phyloP scores from a whole-genome alignment of 306 rosid species.

The Sechiopsis laciniata region DNA sequence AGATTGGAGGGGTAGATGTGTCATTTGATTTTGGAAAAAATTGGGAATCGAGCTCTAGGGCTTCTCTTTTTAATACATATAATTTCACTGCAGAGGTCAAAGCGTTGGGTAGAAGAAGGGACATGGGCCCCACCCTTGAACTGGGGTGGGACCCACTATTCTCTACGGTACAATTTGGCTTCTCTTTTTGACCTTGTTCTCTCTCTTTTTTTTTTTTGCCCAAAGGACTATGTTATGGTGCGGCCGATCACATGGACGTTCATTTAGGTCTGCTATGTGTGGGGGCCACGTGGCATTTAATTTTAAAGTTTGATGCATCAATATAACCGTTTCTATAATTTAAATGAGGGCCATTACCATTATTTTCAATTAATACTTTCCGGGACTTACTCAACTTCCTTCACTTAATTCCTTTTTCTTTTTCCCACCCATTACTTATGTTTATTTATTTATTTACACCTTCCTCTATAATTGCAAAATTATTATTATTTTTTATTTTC shows the following conservation, averaged over 20 bases:
- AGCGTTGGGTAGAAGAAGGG: not conserved
- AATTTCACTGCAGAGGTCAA: not conserved
- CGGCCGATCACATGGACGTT: not conserved
- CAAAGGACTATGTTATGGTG: not conserved
- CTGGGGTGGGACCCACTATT: not conserved
- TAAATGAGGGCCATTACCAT: not conserved
- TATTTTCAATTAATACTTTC: not conserved
- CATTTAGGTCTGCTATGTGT: not conserved
- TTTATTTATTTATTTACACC: not conserved
- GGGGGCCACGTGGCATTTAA: constrained; percentile 10
- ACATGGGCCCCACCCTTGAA: not conserved
- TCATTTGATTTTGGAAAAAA: not conserved
- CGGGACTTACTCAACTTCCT: not conserved
- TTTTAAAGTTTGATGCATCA: not conserved
- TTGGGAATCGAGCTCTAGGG: not conserved
- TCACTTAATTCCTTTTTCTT: not conserved
- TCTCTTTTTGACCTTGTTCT: not conserved
- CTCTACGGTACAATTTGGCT: not conserved
- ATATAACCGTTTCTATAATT: constrained; percentile 7
- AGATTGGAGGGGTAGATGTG: not conserved
- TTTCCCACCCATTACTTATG: too few species aligned
- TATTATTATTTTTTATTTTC: too few species aligned
- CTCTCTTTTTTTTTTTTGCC: not conserved
- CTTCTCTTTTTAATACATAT: too few species aligned
- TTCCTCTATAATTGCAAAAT: constrained; percentile 15